Evolutionary conservation across 176 grass and related monocot species (phyloP), one percentile per base, ranked within the genome.

Genomic region (Oryza meridionalis): DNA sequence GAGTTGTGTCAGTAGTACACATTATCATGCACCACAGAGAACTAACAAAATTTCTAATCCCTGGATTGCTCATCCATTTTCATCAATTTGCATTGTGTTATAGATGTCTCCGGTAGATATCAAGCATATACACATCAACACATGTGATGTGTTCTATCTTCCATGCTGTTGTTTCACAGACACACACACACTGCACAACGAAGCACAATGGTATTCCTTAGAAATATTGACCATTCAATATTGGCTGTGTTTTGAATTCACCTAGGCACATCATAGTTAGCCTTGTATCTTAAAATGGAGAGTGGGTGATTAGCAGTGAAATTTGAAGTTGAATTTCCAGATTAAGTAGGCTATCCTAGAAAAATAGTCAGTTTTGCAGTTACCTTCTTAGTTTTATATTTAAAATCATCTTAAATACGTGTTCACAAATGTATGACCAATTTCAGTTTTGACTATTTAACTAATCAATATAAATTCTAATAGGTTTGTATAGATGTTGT

Each of bases 401-500:
- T 43, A 15, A 64, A 71, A 62, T 38, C 5, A 46, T 85, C 4
- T 53, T 42, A 49, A 22, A 37, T 77, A 11, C 17, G 0, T n/a
- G 19, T 61, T 61, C 55, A 61, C 13, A 3, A 49, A 49, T 49
- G 0, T 14, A 3, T 49, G 46, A 49, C 12, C 13, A 14, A 15
- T 49, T 15, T 49, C 46, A 14, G 13, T 49, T 15, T 74, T 13
- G 5, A 29, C 3, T 32, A 16, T 64, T 75, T 64, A 12, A 59
- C 11, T 47, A 72, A 62, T 67, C 15, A 24, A 72, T 14, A 40
- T 33, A 17, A 37, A 53, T 71, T 31, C 17, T 35, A 73, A 25
- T 87, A 98, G 96, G 86, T 98, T 10, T 98, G 93, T 80, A 98
- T 98, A 90, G 96, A 98, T 90, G 87, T 98, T 73, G 91, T 95